Evolutionary conservation across 495 filamentous ascomycete species (phyloP), one percentile per base, ranked within the genome.

Genomic region (Talaromyces wortmannii): DNA sequence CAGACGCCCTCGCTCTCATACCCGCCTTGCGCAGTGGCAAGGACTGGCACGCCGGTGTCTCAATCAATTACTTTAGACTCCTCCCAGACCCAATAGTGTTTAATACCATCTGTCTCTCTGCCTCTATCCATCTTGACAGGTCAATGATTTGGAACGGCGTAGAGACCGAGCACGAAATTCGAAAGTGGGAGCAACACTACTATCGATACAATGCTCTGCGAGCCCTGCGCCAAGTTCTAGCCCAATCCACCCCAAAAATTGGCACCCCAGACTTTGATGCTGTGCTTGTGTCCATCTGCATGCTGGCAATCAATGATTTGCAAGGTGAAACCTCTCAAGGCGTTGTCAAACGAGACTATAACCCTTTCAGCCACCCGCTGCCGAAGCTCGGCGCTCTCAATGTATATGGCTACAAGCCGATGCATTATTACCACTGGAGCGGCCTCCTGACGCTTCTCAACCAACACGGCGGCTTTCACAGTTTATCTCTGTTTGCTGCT

Each of bases 351-450:
- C 44, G 29, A 29, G 52, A 53, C 42, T 32, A 53, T 23, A 53
- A 53, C 40, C 52, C 52, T 5, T 53, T 53, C 18, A 23, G 23
- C 17, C 52, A 53, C 17, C 36, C 18, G n/a, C 31, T 53, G 17
- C 40, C 30, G 30, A n/a, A 36, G 8, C 17, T 53, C 8, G 42
- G 52, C 11, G 52, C 32, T 11, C 30, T 53, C 23, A 53, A 53
- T 33, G 44, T 53, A 13, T 53, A 45, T 16, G 52, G 52, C 13
- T 45, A 53, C 16, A 16, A 53, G 42, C 40, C 52, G 7, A 7
- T 53, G 31, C 52, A 53, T 32, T 29, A 17, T 46, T 29, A 45
- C 23, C 52, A 53, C n/a, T 53, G 52, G 52, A 53, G 45, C 31
- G 52, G 40, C 5, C 45, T 53, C 23, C 30, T 53, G 17, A 18